phyloP scores from a whole-genome alignment of 208 protist species.

The Leishmania tropica region DNA sequence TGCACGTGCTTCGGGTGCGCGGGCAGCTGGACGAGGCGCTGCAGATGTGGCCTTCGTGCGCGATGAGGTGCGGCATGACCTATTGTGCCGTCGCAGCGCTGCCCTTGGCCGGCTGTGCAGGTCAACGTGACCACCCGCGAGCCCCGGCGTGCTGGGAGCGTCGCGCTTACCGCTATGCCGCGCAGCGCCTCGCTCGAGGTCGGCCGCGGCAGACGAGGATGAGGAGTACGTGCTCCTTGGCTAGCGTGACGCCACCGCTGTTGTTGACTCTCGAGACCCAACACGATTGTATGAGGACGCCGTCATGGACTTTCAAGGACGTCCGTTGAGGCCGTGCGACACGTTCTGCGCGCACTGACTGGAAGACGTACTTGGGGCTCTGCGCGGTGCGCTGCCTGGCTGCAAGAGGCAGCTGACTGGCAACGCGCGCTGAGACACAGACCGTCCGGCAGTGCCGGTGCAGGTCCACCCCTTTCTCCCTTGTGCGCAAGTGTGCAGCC shows the following conservation, averaged over 20 bases:
- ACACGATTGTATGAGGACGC: background rate
- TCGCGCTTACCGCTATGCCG: background rate
- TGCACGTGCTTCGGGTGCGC: background rate
- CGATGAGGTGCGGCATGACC: background rate
- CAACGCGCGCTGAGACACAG: background rate
- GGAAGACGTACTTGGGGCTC: background rate
- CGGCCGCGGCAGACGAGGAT: background rate
- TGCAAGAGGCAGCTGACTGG: background rate
- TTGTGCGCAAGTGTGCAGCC: background rate
- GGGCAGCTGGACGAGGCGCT: background rate
- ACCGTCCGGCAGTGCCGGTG: background rate
- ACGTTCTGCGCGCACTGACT: background rate
- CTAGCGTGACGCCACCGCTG: background rate
- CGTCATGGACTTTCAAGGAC: background rate
- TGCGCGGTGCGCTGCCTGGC: background rate
- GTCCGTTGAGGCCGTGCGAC: background rate
- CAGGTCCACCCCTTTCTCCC: background rate
- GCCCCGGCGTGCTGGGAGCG: background rate
- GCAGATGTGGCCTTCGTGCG: background rate
- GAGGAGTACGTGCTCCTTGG: background rate
- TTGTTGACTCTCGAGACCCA: background rate
- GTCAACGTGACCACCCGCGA: background rate
- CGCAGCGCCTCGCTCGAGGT: background rate
- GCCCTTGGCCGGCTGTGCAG: background rate
- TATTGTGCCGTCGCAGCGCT: background rate